These are phyloP conservation scores for Nitzschia sp. DNA, from an alignment of 108 stramenopile species.

Conservation along the genomic window DNA sequence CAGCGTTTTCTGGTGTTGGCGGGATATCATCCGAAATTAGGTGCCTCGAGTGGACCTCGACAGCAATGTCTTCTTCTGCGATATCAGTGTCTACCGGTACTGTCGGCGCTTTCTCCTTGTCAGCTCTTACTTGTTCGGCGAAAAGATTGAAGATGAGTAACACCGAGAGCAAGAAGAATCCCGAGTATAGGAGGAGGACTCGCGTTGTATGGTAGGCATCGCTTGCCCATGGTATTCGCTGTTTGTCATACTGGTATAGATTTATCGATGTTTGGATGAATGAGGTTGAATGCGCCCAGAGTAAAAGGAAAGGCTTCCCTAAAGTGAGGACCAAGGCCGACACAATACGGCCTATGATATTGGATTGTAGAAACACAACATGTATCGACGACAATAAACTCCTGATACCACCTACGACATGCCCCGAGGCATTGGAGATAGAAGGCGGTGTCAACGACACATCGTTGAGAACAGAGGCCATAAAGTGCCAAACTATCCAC, in stretches of 20 bases:
- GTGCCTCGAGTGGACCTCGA: too few relatives aligned
- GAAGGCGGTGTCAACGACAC: neutral
- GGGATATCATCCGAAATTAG: too few relatives aligned
- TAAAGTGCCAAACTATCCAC: neutral
- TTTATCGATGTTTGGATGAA: neutral
- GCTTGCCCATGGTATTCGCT: constrained; percentile 30
- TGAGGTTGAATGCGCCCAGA: neutral
- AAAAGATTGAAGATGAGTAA: constrained; percentile 35
- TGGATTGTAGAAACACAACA: constrained; percentile 20
- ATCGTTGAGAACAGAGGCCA: neutral
- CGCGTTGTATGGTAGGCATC: constrained; percentile 39
- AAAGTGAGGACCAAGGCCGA: neutral
- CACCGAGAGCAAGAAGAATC: constrained; percentile 37
- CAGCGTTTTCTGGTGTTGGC: too few relatives aligned
- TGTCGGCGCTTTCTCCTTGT: too few relatives aligned
- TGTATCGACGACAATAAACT: neutral
- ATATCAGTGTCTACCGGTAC: too few relatives aligned
- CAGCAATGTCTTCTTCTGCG: too few relatives aligned
- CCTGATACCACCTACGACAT: too few relatives aligned
- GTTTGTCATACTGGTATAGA: constrained; percentile 3
- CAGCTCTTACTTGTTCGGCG: constrained; percentile 5
- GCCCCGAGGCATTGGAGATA: too few relatives aligned
- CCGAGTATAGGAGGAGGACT: constrained; percentile 36
- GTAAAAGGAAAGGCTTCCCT: neutral
- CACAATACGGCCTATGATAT: constrained; percentile 13